Evolutionary conservation across 2,329 filamentous ascomycete species (phyloP), one percentile per base, ranked within the genome.

Genomic region (Diaporthe vexans): DNA sequence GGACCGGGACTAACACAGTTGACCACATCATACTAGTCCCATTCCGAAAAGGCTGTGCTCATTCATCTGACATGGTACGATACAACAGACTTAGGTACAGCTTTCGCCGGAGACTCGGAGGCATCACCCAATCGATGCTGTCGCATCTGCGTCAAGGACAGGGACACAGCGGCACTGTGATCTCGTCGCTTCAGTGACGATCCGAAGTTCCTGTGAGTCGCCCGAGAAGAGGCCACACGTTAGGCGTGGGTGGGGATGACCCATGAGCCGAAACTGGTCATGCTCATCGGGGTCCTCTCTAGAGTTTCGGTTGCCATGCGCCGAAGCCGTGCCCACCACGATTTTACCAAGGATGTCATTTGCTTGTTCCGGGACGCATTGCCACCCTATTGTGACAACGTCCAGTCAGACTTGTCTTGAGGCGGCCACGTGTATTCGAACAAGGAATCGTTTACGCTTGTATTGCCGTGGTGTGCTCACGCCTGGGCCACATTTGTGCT

Each of bases 221-320:
- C 46, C 46, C 43, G 37, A 15, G 24, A 46, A 24, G 40, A 19
- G 40, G 40, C 9, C 17, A 52, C 63, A 35, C 29, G 11, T 26
- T 52, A 13, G 59, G 11, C 59, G 37, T 40, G 37, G 37, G 26
- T 29, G 24, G 24, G 58, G n/a, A 67, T 37, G 61, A 52, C 61
- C 61, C 63, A 37, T 67, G 46, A 37, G 46, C 13, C 26, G 21
- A 35, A 17, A 33, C 46, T 19, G 29, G 37, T 52, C 37, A 40
- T 54, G 46, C 21, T 51, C 35, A 40, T 21, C 19, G 17, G 7
- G 29, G n/a, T 51, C 29, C 29, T 19, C 9, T 37, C 26, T 37
- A 26, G 21, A 67, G 63, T 67, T 52, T 52, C 63, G 63, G 21
- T 24, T 51, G 46, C 63, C 63, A n/a, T 40, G 46, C n/a, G 46